A percentile compares a stretch with the other conserved stretches of the same genome.
Conservation (phyloP, 805 yeast species). For the Teunomyces gatunensis region DNA sequence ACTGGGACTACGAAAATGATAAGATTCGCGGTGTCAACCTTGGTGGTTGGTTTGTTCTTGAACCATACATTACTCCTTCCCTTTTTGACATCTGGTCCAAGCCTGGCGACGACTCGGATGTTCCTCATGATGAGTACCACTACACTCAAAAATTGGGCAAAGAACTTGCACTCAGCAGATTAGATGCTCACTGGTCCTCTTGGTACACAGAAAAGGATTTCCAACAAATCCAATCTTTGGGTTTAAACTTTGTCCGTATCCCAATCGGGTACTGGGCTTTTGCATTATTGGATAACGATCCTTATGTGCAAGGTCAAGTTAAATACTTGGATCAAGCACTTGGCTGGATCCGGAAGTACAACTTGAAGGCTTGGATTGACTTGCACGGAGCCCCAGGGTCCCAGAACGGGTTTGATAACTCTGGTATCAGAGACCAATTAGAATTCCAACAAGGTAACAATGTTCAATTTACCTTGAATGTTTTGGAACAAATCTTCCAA, state of each 20-base stretch:
- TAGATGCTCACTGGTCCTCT: slow-evolving; percentile 72
- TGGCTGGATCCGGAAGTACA: slow-evolving; percentile 63
- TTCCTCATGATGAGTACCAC: slow-evolving; percentile 85
- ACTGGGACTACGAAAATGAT: slow-evolving; percentile 35
- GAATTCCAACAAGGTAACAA: slow-evolving; percentile 58
- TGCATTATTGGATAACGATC: slow-evolving; percentile 58
- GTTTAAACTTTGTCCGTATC: slow-evolving; percentile 82
- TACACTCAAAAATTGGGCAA: slow-evolving; percentile 59
- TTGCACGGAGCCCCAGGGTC: slow-evolving; percentile 97
- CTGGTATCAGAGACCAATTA: slow-evolving; percentile 70
- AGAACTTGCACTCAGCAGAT: slow-evolving; percentile 48
- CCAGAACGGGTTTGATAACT: slow-evolving; percentile 94
- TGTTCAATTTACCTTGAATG: slow-evolving; percentile 52
- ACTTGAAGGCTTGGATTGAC: slow-evolving; percentile 83
- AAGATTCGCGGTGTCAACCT: slow-evolving; percentile 67
- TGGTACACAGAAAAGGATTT: slow-evolving; percentile 79
- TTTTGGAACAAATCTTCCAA: slow-evolving; percentile 51
- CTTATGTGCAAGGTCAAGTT: slow-evolving; percentile 83
- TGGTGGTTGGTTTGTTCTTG: slow-evolving; percentile 90
- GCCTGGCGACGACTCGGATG: slow-evolving; percentile 26
- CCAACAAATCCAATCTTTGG: slow-evolving; percentile 51
- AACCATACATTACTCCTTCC: slow-evolving; percentile 83
- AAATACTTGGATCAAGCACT: slow-evolving; percentile 72
- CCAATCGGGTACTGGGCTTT: slow-evolving; percentile 98
- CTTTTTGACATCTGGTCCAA: slow-evolving; percentile 51